Conservation (phyloP, 257 asterid genomes). For the Penstemon barbatus region DNA sequence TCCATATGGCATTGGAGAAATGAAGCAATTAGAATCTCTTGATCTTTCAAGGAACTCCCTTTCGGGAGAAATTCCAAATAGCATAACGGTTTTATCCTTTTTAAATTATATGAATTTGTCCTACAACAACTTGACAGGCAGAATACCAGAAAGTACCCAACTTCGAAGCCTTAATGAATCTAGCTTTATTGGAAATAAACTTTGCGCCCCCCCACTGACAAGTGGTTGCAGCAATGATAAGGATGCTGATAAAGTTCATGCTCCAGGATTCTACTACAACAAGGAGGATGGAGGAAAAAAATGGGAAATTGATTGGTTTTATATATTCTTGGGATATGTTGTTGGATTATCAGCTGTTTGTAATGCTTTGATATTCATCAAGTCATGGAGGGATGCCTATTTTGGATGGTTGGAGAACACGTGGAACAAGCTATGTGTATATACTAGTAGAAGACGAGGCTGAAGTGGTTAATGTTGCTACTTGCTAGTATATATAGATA, state of each 20-base stretch:
- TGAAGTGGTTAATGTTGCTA: too few relatives aligned
- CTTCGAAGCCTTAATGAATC: slow-evolving; percentile 9
- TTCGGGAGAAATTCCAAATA: slow-evolving; percentile 33
- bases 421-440: slow-evolving; percentile 3
- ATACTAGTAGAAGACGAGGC: not conserved
- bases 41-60: slow-evolving; percentile 39
- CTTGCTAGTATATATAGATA: too few relatives aligned
- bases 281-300: not conserved
- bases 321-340: slow-evolving; percentile 27
- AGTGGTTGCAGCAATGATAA: not conserved
- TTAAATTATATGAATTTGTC: slow-evolving; percentile 31
- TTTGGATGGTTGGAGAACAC: not conserved
- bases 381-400: slow-evolving; percentile 22
- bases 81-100: slow-evolving; percentile 8
- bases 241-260: not conserved
- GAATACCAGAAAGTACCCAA: slow-evolving; percentile 35
- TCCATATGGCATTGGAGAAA: slow-evolving; percentile 30
- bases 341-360: slow-evolving; percentile 21
- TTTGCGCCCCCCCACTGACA: slow-evolving; percentile 35
- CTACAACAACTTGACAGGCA: slow-evolving; percentile 34
- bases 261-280: not conserved
- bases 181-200: slow-evolving; percentile 29
- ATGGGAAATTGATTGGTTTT: slow-evolving; percentile 18
- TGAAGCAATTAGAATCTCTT: slow-evolving; percentile 35
- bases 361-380: slow-evolving; percentile 13